Conservation (phyloP, 1,284 basidiomycete genomes). For the Phlebopus sp. region DNA sequence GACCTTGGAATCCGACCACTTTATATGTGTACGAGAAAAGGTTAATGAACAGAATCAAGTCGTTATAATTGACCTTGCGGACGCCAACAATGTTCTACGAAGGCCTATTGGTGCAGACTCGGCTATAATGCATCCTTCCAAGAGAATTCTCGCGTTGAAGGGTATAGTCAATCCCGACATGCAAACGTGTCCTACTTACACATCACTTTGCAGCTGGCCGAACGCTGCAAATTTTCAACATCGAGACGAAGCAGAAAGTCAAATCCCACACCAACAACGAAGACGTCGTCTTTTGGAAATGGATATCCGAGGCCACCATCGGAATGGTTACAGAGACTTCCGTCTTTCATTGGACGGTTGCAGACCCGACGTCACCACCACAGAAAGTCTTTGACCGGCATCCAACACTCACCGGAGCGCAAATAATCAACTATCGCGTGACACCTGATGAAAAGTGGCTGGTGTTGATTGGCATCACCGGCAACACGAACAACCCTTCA, state of each 20-base stretch:
- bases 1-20: conserved; percentile 96
- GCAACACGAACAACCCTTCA: conserved; percentile 87
- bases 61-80: conserved; percentile 93
- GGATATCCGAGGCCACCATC: conserved; percentile 89
- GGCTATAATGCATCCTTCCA: conserved; percentile 97
- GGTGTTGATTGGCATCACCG: conserved; percentile 93
- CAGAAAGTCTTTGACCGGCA: conserved; percentile 97
- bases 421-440: conserved; percentile 98
- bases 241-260: conserved; percentile 96
- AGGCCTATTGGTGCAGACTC: conserved; percentile 97
- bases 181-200: conserved; percentile 7
- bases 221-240: conserved; percentile 98
- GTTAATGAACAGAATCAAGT: conserved; percentile 92
- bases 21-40: conserved; percentile 91
- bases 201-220: conserved; percentile 64
- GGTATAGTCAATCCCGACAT: conserved; percentile 45
- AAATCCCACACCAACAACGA: conserved; percentile 95
- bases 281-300: conserved; percentile 98
- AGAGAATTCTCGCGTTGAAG: conserved; percentile 97
- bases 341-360: conserved; percentile 92
- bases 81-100: conserved; percentile 95
- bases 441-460: conserved; percentile 97
- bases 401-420: conserved; percentile 88
- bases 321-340: conserved; percentile 95
- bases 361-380: conserved; percentile 69